These are phyloP conservation scores for Naganishia vaughanmartiniae DNA, from an alignment of 768 basidiomycete species.

Conservation along the genomic window DNA sequence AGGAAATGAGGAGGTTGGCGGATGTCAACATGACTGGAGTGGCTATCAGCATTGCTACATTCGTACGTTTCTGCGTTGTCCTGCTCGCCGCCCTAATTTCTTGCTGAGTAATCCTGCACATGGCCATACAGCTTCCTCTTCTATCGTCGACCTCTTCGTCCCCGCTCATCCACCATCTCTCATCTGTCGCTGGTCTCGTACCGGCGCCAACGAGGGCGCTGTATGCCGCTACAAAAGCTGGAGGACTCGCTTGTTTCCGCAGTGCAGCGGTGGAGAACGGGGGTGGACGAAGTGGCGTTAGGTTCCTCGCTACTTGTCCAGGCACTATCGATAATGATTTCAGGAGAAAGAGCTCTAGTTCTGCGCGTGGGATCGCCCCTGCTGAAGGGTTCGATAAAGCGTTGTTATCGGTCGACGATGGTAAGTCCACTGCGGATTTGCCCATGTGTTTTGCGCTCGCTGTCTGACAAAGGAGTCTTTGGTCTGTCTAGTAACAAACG, in stretches of 20 bases:
- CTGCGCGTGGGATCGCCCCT: constrained; percentile 33
- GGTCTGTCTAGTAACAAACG: constrained; percentile 24
- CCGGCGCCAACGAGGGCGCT: constrained; percentile 81
- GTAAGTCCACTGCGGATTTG: constrained; percentile 8
- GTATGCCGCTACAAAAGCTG: constrained; percentile 76
- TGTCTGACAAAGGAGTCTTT: background rate
- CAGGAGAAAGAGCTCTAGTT: constrained; percentile 40
- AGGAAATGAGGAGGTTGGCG: constrained; percentile 50
- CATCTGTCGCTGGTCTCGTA: constrained; percentile 72
- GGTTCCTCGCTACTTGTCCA: constrained; percentile 49
- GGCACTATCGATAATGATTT: constrained; percentile 51
- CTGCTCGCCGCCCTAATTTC: background rate
- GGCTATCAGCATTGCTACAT: constrained; percentile 41
- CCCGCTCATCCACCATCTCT: constrained; percentile 75
- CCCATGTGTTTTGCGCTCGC: background rate
- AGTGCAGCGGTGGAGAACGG: constrained; percentile 45
- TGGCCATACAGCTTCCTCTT: constrained; percentile 66
- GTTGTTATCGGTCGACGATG: constrained; percentile 30
- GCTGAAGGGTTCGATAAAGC: constrained; percentile 18
- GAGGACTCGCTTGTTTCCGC: constrained; percentile 54
- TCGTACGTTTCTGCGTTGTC: constrained; percentile 38
- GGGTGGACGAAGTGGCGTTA: constrained; percentile 43
- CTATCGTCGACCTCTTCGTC: constrained; percentile 63
- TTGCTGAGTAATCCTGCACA: background rate
- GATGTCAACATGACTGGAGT: constrained; percentile 50